Conservation (phyloP, 345 rosid genomes). For the Hypericum androsaemum region DNA sequence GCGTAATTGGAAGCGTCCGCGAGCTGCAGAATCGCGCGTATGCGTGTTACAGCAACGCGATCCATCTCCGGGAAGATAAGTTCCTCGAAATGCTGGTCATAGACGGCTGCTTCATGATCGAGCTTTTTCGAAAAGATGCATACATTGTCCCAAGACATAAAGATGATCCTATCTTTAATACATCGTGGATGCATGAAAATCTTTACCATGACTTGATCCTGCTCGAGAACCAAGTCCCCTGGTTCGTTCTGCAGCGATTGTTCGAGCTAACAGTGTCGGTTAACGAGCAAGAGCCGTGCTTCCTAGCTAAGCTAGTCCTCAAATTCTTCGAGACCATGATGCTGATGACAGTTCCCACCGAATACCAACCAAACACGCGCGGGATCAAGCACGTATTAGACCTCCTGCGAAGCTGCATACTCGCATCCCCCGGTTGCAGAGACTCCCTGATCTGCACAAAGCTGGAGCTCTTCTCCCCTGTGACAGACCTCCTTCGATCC, state of each 20-base stretch:
- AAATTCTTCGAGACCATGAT: slow-evolving; percentile 38
- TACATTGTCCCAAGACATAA: slow-evolving; percentile 28
- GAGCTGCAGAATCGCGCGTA: slow-evolving; percentile 34
- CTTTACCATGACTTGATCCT: slow-evolving; percentile 34
- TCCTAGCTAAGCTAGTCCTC: slow-evolving; percentile 36
- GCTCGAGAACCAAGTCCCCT: slow-evolving; percentile 52
- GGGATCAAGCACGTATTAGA: slow-evolving; percentile 40
- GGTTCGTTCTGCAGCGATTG: slow-evolving; percentile 35
- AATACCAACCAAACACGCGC: slow-evolving; percentile 20
- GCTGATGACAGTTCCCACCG: slow-evolving; percentile 13
- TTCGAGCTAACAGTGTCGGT: slow-evolving; percentile 26
- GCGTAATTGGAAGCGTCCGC: slow-evolving; percentile 25
- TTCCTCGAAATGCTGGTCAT: slow-evolving; percentile 38
- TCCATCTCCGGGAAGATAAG: slow-evolving; percentile 6
- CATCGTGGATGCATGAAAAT: slow-evolving; percentile 30
- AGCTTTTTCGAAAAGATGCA: slow-evolving; percentile 31
- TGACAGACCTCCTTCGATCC: slow-evolving; percentile 14
- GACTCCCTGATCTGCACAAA: neutral
- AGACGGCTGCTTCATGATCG: slow-evolving; percentile 42
- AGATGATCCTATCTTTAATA: slow-evolving; percentile 34
- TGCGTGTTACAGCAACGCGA: slow-evolving; percentile 17
- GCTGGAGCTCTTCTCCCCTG: slow-evolving; percentile 6
- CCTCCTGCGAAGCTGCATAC: slow-evolving; percentile 44
- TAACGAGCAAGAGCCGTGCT: slow-evolving; percentile 20
- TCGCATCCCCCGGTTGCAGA: slow-evolving; percentile 30